Conservation (phyloP, 192 early-diverging fungal genomes). For the Phlyctochytrium arcticum region DNA sequence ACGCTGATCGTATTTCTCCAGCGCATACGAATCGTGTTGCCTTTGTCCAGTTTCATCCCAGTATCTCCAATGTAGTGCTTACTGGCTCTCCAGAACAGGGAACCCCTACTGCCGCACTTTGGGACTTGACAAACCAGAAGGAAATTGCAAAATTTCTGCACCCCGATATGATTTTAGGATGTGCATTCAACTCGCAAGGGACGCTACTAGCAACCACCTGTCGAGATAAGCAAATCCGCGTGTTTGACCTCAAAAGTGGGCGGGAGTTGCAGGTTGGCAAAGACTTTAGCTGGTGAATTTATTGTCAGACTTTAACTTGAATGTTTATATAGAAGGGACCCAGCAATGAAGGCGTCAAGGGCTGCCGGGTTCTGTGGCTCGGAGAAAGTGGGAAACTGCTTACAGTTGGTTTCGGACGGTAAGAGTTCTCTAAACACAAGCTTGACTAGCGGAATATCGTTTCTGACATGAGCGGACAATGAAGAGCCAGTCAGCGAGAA, state of each 20-base stretch:
- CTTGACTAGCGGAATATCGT: too few relatives aligned
- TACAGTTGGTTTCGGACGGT: conserved; percentile 70
- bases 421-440: conserved; percentile 4
- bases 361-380: conserved; percentile 65
- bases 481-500: conserved; percentile 65
- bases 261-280: conserved; percentile 38
- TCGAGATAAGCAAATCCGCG: conserved; percentile 62
- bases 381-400: conserved; percentile 41
- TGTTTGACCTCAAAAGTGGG: conserved; percentile 61
- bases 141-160: conserved; percentile 2
- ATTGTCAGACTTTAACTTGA: not conserved
- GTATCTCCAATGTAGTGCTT: conserved; percentile 50
- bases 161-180: conserved; percentile 27
- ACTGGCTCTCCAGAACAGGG: conserved; percentile 58
- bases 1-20: not conserved
- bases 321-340: conserved; percentile 35
- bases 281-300: not conserved
- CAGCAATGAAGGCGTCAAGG: conserved; percentile 62
- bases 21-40: conserved; percentile 50
- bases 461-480: too few relatives aligned
- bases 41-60: conserved; percentile 57
- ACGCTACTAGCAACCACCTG: conserved; percentile 58
- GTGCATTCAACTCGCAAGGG: conserved; percentile 53
- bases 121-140: conserved; percentile 48
- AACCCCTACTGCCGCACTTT: conserved; percentile 43